phyloP scores from a whole-genome alignment of 176 grass and related monocot genomes.

The Musa troglodytarum region DNA sequence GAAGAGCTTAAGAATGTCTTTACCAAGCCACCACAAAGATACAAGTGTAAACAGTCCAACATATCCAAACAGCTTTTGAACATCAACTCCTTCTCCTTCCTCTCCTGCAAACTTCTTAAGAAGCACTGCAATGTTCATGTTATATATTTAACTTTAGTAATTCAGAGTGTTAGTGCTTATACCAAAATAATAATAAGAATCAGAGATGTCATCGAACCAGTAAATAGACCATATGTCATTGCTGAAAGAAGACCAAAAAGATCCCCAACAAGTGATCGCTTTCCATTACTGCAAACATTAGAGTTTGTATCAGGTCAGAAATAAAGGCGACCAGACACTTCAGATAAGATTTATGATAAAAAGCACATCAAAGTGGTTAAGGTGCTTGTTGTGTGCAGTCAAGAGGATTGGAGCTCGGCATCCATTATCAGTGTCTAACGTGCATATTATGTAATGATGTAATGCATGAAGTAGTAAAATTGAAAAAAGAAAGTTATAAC shows the following conservation, averaged over 20 bases:
- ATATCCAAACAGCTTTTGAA: slow-evolving; percentile 96
- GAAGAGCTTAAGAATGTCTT: neutral
- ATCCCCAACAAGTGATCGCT: slow-evolving; percentile 83
- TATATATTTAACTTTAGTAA: slow-evolving; percentile 20
- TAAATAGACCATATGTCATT: slow-evolving; percentile 76
- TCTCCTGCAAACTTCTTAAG: slow-evolving; percentile 95
- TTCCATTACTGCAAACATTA: slow-evolving; percentile 30
- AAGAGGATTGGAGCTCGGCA: too few species aligned
- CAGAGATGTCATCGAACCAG: slow-evolving; percentile 33
- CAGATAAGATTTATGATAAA: neutral
- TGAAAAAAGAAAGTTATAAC: neutral
- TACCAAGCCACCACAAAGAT: slow-evolving; percentile 97
- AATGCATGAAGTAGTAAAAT: neutral
- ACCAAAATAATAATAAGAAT: neutral
- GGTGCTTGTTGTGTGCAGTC: too few species aligned
- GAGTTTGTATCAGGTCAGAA: neutral
- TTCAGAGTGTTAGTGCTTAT: neutral
- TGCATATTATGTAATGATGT: too few species aligned
- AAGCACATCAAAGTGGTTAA: too few species aligned
- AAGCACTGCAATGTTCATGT: slow-evolving; percentile 47
- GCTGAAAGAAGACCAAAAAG: slow-evolving; percentile 94
- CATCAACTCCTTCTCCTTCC: slow-evolving; percentile 76
- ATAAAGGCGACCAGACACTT: neutral
- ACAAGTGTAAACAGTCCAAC: slow-evolving; percentile 65
- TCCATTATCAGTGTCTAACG: too few species aligned